Evolutionary conservation across 2,329 filamentous ascomycete species (phyloP).

Genomic region (Drechmeria coniospora): DNA sequence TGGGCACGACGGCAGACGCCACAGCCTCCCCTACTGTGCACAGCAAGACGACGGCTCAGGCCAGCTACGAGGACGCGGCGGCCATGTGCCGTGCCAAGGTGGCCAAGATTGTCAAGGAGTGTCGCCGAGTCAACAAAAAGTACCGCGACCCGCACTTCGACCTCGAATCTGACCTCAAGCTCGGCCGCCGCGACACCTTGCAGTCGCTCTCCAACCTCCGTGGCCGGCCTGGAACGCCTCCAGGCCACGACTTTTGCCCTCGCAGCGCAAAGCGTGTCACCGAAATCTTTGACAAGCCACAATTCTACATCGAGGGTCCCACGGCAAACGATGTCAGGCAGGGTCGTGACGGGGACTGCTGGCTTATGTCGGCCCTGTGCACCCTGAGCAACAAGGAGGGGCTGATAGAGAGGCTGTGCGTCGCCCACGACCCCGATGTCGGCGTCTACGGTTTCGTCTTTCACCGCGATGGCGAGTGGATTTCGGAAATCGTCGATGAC

Average conservation of each 20-base stretch:
- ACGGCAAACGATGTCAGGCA: slow-evolving; percentile 66
- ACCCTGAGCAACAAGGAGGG: slow-evolving; percentile 60
- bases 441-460: slow-evolving; percentile 82
- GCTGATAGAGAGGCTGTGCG: slow-evolving; percentile 58
- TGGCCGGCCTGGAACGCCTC: slow-evolving; percentile 6
- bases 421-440: slow-evolving; percentile 54
- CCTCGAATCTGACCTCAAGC: slow-evolving; percentile 61
- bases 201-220: slow-evolving; percentile 24
- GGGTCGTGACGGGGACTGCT: slow-evolving; percentile 68
- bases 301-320: slow-evolving; percentile 65
- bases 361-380: slow-evolving; percentile 69
- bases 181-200: slow-evolving; percentile 33
- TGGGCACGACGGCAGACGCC: slow-evolving; percentile 28
- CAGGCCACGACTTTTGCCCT: slow-evolving; percentile 22
- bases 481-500: slow-evolving; percentile 42
- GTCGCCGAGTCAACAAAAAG: slow-evolving; percentile 65
- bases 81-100: slow-evolving; percentile 52
- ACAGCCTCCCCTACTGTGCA: slow-evolving; percentile 18
- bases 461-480: slow-evolving; percentile 63
- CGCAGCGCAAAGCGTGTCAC: slow-evolving; percentile 50
- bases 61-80: slow-evolving; percentile 59
- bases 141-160: slow-evolving; percentile 82
- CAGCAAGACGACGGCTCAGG: slow-evolving; percentile 33
- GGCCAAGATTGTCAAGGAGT: slow-evolving; percentile 46
- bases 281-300: slow-evolving; percentile 62